Percentiles rank a stretch among this genome's conserved stretches.
Conservation (phyloP, 345 rosid genomes). For the Camelina neglecta region DNA sequence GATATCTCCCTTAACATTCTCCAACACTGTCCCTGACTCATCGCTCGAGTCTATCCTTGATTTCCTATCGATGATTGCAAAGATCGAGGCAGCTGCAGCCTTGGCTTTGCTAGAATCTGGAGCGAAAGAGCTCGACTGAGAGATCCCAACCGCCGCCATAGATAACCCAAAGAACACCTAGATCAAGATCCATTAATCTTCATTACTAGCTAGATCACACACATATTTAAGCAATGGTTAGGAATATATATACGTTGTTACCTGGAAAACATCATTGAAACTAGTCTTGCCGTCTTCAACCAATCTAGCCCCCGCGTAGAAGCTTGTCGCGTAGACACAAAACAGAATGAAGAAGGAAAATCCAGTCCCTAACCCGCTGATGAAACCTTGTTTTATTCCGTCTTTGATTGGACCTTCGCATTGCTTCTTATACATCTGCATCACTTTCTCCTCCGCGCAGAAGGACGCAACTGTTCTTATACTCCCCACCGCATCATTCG, state of each 20-base stretch:
- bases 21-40: conserved; percentile 58
- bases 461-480: conserved; percentile 86
- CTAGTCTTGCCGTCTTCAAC: conserved; percentile 57
- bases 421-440: conserved; percentile 59
- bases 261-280: conserved; percentile 69
- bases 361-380: conserved; percentile 74
- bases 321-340: conserved; percentile 59
- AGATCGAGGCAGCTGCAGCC: conserved; percentile 68
- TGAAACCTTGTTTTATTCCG: conserved; percentile 69
- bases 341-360: conserved; percentile 56
- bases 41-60: conserved; percentile 65
- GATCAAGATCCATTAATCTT: neutral
- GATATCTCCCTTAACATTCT: conserved; percentile 63
- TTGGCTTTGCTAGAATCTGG: conserved; percentile 62
- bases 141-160: conserved; percentile 56
- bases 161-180: conserved; percentile 78
- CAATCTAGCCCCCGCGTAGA: conserved; percentile 74
- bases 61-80: conserved; percentile 61
- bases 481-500: conserved; percentile 84
- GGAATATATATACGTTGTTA: neutral
- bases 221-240: neutral
- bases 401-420: conserved; percentile 69
- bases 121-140: conserved; percentile 66
- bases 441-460: conserved; percentile 82
- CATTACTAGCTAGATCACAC: neutral